Percentiles rank a stretch among this genome's conserved stretches.
Evolutionary conservation across 768 basidiomycete genomes (phyloP).

Genomic region (Collybia nuda): DNA sequence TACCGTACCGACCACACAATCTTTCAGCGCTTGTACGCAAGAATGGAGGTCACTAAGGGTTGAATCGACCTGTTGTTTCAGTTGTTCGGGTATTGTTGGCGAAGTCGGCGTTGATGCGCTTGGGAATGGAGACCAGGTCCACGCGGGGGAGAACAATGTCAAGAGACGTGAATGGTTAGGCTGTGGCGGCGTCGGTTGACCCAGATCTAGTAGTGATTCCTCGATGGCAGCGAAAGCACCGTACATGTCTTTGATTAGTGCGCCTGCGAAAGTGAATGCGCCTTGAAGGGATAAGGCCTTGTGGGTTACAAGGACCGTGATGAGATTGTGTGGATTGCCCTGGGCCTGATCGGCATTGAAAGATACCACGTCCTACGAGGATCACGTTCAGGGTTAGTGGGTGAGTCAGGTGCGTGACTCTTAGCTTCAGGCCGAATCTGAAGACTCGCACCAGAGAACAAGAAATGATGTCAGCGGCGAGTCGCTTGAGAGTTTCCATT

Average conservation of each 20-base stretch:
- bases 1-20: constrained; percentile 56
- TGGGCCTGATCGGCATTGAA: constrained; percentile 46
- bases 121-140: constrained; percentile 14
- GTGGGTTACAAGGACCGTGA: constrained; percentile 47
- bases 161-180: constrained; percentile 11
- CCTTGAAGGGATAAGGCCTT: constrained; percentile 46
- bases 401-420: background rate
- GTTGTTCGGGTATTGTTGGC: background rate
- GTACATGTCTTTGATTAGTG: constrained; percentile 36
- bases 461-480: constrained; percentile 49
- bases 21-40: constrained; percentile 52
- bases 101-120: constrained; percentile 6
- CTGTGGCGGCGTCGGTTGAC: constrained; percentile 14
- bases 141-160: constrained; percentile 11
- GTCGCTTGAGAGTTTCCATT: constrained; percentile 32
- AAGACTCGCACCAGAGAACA: constrained; percentile 47
- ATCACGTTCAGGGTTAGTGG: constrained; percentile 4
- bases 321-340: constrained; percentile 41
- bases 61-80: constrained; percentile 12
- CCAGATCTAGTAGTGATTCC: constrained; percentile 14
- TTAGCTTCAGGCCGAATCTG: background rate
- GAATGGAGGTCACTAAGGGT: constrained; percentile 14
- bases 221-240: constrained; percentile 31
- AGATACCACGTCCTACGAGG: constrained; percentile 54
- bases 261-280: constrained; percentile 42